These are phyloP conservation scores for Stylonectria norvegica DNA, from an alignment of 2,329 filamentous ascomycete species.

Conservation along the genomic window DNA sequence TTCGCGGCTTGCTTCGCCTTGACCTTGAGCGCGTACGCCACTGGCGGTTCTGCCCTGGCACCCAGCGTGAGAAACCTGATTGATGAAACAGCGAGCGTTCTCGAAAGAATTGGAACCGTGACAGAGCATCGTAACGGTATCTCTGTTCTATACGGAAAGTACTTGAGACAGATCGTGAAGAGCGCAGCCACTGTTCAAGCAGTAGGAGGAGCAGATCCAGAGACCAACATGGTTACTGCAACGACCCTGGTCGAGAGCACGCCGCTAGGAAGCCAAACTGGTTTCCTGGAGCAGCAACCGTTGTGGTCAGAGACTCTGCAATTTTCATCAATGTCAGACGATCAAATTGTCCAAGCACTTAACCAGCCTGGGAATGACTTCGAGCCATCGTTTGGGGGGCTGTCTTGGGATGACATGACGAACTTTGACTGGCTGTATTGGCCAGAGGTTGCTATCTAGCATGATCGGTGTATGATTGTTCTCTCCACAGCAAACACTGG, in stretches of 20 bases:
- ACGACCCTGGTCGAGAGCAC: slow-evolving; percentile 14
- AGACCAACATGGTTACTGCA: slow-evolving; percentile 6
- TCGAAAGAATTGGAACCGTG: slow-evolving; percentile 65
- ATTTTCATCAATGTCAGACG: slow-evolving; percentile 67
- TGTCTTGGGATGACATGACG: slow-evolving; percentile 58
- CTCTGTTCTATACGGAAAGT: slow-evolving; percentile 50
- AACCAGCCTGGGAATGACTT: slow-evolving; percentile 61
- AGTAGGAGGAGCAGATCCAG: slow-evolving; percentile 9
- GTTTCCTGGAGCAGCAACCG: slow-evolving; percentile 28
- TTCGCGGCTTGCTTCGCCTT: slow-evolving; percentile 69
- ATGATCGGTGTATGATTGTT: too few species aligned
- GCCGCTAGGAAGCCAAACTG: slow-evolving; percentile 18
- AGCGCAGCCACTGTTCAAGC: slow-evolving; percentile 30
- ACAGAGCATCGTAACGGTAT: slow-evolving; percentile 65
- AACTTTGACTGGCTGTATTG: slow-evolving; percentile 57
- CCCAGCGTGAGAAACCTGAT: slow-evolving; percentile 63
- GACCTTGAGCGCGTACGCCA: slow-evolving; percentile 58
- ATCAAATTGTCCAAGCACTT: slow-evolving; percentile 64
- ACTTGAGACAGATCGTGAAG: slow-evolving; percentile 42
- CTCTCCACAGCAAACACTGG: too few species aligned
- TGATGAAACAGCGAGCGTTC: slow-evolving; percentile 64
- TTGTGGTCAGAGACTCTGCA: slow-evolving; percentile 53
- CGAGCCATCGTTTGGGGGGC: slow-evolving; percentile 50
- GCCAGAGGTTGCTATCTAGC: slow-evolving; percentile 43
- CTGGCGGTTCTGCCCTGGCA: slow-evolving; percentile 55